Conservation (phyloP, 345 rosid genomes). For the Odontarrhena argentea region DNA sequence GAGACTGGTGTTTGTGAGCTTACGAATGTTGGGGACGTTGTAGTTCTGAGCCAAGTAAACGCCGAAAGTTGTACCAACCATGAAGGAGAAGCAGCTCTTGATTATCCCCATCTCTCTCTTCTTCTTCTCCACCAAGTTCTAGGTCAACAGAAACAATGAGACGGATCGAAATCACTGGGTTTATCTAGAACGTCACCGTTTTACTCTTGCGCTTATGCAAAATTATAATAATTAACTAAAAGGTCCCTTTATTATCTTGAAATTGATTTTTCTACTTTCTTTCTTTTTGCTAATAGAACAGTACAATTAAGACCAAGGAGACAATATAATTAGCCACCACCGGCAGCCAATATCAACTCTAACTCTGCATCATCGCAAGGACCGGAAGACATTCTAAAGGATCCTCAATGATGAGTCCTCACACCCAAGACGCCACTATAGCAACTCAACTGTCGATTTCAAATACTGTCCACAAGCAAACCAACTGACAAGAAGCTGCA, state of each 20-base stretch:
- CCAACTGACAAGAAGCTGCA: too few species aligned
- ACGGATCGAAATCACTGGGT: neutral
- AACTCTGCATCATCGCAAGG: too few species aligned
- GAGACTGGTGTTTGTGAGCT: conserved; percentile 52
- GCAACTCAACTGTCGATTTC: too few species aligned
- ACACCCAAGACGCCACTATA: too few species aligned
- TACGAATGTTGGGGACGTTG: conserved; percentile 64
- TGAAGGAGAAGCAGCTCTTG: conserved; percentile 55
- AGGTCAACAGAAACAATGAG: conserved; percentile 1
- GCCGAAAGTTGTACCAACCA: conserved; percentile 55
- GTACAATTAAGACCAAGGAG: too few species aligned
- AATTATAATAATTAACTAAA: neutral
- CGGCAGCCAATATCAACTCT: too few species aligned
- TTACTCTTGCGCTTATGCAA: neutral
- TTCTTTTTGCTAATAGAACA: neutral
- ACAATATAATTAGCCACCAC: too few species aligned
- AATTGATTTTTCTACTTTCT: neutral
- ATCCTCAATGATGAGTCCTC: too few species aligned
- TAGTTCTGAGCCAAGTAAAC: conserved; percentile 71
- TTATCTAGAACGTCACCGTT: neutral
- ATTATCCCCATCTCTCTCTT: conserved; percentile 70
- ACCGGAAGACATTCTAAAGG: too few species aligned
- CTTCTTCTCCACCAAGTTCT: conserved; percentile 17
- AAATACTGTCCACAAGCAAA: too few species aligned
- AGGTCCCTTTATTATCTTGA: neutral